These are phyloP conservation scores for Pezizomycotina sp. DNA, from an alignment of 2,329 filamentous ascomycete species.

Conservation along the genomic window DNA sequence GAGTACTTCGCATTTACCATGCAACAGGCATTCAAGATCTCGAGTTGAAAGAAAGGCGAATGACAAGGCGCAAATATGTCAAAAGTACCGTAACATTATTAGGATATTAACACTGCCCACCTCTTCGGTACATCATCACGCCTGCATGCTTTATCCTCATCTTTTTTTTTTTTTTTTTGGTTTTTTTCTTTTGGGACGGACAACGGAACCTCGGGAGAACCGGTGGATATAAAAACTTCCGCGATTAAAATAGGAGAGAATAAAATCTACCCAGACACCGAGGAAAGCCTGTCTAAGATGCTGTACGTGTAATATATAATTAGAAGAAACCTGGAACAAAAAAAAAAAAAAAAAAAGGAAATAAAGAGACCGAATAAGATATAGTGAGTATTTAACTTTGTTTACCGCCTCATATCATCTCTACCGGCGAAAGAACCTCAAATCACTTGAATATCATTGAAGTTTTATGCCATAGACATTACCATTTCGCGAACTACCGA, in stretches of 20 bases:
- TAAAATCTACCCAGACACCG: neutral
- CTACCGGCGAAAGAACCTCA: too few relatives aligned
- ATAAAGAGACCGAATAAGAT: too few relatives aligned
- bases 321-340: neutral
- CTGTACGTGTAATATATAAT: neutral
- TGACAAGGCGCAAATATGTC: neutral
- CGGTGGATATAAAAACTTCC: slow-evolving; percentile 2
- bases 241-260: neutral
- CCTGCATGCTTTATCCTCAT: neutral
- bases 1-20: neutral
- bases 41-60: neutral
- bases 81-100: neutral
- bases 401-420: too few relatives aligned
- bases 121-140: neutral
- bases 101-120: neutral
- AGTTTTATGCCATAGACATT: too few relatives aligned
- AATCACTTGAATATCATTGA: too few relatives aligned
- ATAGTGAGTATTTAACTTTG: too few relatives aligned
- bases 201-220: slow-evolving; percentile 1
- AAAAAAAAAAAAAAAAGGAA: slow-evolving; percentile 8
- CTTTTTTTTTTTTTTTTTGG: slow-evolving; percentile 4
- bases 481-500: too few relatives aligned
- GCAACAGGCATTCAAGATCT: neutral
- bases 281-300: neutral
- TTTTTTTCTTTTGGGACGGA: neutral